phyloP scores from a whole-genome alignment of 2,329 filamentous ascomycete species.

The Davidsoniella virescens region DNA sequence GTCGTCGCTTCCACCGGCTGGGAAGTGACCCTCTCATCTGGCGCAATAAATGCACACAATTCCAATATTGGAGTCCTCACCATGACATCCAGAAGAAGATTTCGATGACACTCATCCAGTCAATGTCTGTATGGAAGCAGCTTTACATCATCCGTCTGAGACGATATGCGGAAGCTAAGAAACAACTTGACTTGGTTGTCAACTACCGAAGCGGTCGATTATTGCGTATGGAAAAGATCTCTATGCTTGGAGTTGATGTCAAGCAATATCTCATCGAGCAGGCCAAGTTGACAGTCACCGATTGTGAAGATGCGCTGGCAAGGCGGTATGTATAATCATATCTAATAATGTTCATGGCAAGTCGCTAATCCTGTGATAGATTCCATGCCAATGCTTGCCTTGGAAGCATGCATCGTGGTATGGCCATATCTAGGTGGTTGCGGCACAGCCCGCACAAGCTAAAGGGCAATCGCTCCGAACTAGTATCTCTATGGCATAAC shows the following conservation, averaged over 20 bases:
- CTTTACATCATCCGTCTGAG: slow-evolving; percentile 42
- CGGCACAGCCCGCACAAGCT: slow-evolving; percentile 12
- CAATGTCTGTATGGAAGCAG: slow-evolving; percentile 54
- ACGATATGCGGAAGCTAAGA: slow-evolving; percentile 34
- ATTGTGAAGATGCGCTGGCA: slow-evolving; percentile 55
- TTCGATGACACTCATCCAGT: slow-evolving; percentile 26
- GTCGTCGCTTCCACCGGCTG: slow-evolving; percentile 46
- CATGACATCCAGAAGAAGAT: slow-evolving; percentile 47
- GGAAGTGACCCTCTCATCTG: slow-evolving; percentile 62
- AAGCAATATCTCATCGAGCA: slow-evolving; percentile 69
- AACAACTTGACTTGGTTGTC: slow-evolving; percentile 51
- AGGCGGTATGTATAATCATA: slow-evolving; percentile 33
- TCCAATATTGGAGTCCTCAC: slow-evolving; percentile 56
- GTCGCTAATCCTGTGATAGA: slow-evolving; percentile 5
- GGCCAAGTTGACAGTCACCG: slow-evolving; percentile 38
- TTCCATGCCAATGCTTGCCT: slow-evolving; percentile 10
- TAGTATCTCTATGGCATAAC: background rate
- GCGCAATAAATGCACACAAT: slow-evolving; percentile 57
- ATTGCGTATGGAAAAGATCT: slow-evolving; percentile 53
- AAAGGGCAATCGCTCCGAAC: too few species aligned
- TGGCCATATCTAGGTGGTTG: slow-evolving; percentile 64
- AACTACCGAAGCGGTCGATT: slow-evolving; percentile 53
- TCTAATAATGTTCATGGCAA: background rate
- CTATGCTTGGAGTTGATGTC: slow-evolving; percentile 63
- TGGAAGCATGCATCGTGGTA: slow-evolving; percentile 56